Evolutionary conservation across 2,329 filamentous ascomycete genomes (phyloP), one percentile per base, ranked within the genome.

Genomic region (Coniochaeta ligniaria): DNA sequence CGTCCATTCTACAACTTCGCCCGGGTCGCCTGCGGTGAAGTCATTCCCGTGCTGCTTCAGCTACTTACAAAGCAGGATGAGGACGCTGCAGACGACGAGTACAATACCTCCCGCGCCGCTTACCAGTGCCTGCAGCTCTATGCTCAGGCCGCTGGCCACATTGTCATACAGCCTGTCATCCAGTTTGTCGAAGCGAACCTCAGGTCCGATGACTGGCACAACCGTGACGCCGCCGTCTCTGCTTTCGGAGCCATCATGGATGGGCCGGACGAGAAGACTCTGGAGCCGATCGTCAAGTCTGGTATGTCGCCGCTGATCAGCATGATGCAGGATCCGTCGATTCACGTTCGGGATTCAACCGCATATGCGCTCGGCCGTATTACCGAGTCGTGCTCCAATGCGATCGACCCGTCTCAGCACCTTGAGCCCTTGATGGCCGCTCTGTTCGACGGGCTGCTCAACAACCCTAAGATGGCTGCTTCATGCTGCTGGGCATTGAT

Each of bases 401-500:
- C 93, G 52, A 96, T 99, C 70, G 94, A 99, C 73, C 89, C 92
- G 45, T 80, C 84, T 66, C 81, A 87, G 64, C 92, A 97, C 72
- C 84, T 99, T 6, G 90, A 92, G 65, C 86, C 89, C 22, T 81
- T 99, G 64, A 94, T 99, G 70, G 85, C 87, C 60, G 90, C 93
- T 45, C 84, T 99, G 11, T 99, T 99, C 80, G 86, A 88, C 67
- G 95, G 94, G 58, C 83, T 99, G 62, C 86, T 91, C 62, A 94
- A 90, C 78, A 95, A 90, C 73, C 89, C 92, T 62, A 97, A 96
- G 84, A 99, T 99, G 88, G 95, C 94, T 35, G 88, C 92, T 60
- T 99, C 95, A 33, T 98, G 95, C 86, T 99, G 95, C 80, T 97
- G 96, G 95, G 93, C 95, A 35, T 79, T 99, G 66, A 98, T 99